Evolutionary conservation across 352 stramenopile genomes (phyloP).

Genomic region (Thraustochytrium striatum): DNA sequence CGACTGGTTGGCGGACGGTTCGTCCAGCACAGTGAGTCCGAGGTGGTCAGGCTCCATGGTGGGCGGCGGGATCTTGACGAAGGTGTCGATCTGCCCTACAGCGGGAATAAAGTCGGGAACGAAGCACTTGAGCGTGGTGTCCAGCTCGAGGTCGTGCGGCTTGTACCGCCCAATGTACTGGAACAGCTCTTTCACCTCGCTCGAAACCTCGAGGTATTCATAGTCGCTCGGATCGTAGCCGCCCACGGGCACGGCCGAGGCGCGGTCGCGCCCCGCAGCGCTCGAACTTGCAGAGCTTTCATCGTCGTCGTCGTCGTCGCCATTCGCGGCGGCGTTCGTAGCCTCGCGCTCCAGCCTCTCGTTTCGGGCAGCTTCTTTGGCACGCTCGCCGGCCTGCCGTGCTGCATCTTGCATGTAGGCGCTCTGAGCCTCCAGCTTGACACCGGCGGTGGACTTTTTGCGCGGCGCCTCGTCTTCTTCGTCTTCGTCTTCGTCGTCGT

Average conservation of each 20-base stretch:
- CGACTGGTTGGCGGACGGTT: conserved; percentile 81
- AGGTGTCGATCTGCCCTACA: conserved; percentile 90
- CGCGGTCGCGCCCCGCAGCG: not conserved
- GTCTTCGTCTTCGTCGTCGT: conserved; percentile 1
- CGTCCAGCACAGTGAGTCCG: conserved; percentile 86
- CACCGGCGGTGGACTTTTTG: not conserved
- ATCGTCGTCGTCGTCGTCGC: conserved; percentile 15
- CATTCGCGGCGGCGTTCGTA: not conserved
- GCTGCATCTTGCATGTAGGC: conserved; percentile 27
- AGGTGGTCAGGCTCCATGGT: conserved; percentile 72
- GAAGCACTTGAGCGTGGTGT: conserved; percentile 91
- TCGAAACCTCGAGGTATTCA: conserved; percentile 64
- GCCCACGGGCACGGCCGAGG: not conserved
- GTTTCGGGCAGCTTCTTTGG: not conserved
- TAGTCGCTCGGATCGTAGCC: conserved; percentile 37
- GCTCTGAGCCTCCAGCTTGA: conserved; percentile 25
- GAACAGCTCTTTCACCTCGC: conserved; percentile 82
- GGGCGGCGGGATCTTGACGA: conserved; percentile 71
- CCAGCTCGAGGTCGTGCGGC: conserved; percentile 86
- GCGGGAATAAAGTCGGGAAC: conserved; percentile 92
- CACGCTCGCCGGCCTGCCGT: conserved; percentile 8
- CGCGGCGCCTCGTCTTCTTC: not conserved
- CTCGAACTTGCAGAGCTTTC: not conserved
- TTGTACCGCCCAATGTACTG: conserved; percentile 90
- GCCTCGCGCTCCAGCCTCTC: not conserved